phyloP scores from a whole-genome alignment of 1,284 basidiomycete genomes.

The Trichosporon ovoides region DNA sequence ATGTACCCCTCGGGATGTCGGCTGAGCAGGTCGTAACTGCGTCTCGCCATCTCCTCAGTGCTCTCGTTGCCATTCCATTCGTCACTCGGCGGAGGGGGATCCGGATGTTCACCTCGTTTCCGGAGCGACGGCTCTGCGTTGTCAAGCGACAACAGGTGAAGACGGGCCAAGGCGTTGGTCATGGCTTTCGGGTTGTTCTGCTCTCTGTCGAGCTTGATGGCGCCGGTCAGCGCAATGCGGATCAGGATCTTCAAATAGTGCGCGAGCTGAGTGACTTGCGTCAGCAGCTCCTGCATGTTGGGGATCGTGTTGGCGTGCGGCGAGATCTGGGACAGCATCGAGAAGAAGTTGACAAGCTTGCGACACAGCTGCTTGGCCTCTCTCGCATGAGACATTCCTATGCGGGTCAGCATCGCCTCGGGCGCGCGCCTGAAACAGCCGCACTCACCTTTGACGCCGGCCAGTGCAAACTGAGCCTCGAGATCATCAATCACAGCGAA shows the following conservation, averaged over 20 bases:
- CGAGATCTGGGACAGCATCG: conserved; percentile 65
- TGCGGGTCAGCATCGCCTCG: conserved; percentile 12
- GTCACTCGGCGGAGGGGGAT: conserved; percentile 11
- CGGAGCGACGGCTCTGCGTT: conserved; percentile 69
- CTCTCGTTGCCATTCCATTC: conserved; percentile 21
- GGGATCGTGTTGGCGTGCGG: conserved; percentile 31
- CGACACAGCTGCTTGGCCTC: conserved; percentile 98
- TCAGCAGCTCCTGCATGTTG: conserved; percentile 94
- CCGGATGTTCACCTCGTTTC: conserved; percentile 48
- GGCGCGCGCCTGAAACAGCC: neutral
- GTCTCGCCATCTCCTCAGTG: conserved; percentile 39
- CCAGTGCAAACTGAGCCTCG: conserved; percentile 77
- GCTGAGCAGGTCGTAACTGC: conserved; percentile 39
- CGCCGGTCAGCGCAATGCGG: conserved; percentile 91
- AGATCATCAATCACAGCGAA: conserved; percentile 97
- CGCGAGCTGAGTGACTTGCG: conserved; percentile 95
- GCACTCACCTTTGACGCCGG: conserved; percentile 71
- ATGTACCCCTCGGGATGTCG: conserved; percentile 52
- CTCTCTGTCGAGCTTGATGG: conserved; percentile 90
- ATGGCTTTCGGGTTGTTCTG: conserved; percentile 75
- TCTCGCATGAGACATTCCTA: conserved; percentile 95
- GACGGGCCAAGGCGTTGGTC: conserved; percentile 80
- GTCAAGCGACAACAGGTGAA: conserved; percentile 85
- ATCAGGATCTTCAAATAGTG: conserved; percentile 99
- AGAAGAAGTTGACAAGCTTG: conserved; percentile 98